Evolutionary conservation across 2,329 filamentous ascomycete species (phyloP), one percentile per base, ranked within the genome.

Genomic region (Arthrobotrys conoides): DNA sequence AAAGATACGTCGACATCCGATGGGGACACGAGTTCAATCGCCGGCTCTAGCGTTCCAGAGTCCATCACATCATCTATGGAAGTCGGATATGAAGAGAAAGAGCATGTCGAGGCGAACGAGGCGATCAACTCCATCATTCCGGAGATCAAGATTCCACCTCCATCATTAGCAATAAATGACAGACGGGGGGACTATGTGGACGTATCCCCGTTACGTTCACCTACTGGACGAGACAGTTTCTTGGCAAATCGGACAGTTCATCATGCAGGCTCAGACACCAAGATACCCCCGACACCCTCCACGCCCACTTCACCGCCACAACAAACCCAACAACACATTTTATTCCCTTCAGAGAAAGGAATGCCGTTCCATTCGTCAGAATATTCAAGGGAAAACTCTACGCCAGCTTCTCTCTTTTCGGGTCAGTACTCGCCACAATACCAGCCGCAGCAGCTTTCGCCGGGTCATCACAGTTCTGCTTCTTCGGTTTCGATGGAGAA

Each of bases 21-120:
- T 30, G 72, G 67, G 10, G 79, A 77, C 59, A 53, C 76, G 18
- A 70, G 64, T 22, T 68, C 80, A 14, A 36, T 77, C 18, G 65
- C 66, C 9, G 70, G 67, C 57, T 64, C 80, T n/a, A 71, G 72
- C 36, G 76, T 59, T 65, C 68, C 80, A 18, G 57, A 80, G 30
- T 75, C 70, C 22, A 49, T 86, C 24, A 91, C 89, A 16, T 85
- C 90, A 24, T 86, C 87, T 10, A 86, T 90, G 5, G 86, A 88
- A 53, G 92, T 91, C 0, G 90, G 91, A 81, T 80, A 79, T 67
- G 72, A 80, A 44, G 77, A 79, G 48, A 77, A 81, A 46, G 79
- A 81, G 27, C 67, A 80, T 59, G 53, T 55, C 33, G 66, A 75
- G 38, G 73, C 68, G 51, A 71, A 33, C 48, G 67, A 69, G 63